Percentiles rank a stretch among this genome's conserved stretches.
phyloP scores from a whole-genome alignment of 805 yeast species.

The Jamesozyma piceae region DNA sequence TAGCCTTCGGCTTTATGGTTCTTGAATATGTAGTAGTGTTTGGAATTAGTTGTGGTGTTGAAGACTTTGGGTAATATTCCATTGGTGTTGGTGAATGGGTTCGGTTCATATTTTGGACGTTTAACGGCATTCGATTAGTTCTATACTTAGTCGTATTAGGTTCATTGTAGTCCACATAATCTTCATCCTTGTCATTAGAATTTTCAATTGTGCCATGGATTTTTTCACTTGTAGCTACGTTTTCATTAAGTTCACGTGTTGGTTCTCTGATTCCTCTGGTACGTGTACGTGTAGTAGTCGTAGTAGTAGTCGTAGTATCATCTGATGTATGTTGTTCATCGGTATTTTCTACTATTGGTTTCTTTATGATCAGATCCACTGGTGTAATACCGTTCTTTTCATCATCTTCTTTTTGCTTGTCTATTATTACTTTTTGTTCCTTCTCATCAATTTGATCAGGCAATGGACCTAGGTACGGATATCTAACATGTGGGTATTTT shows the following conservation, averaged over 20 bases:
- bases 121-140: not conserved
- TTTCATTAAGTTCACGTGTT: no score
- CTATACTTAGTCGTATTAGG: not conserved
- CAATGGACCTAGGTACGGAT: constrained; percentile 55
- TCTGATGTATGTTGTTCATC: not conserved
- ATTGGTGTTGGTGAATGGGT: not conserved
- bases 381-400: constrained; percentile 2
- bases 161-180: not conserved
- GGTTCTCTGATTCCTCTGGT: not conserved
- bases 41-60: constrained; percentile 2
- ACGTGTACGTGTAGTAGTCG: not conserved
- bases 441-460: constrained; percentile 37
- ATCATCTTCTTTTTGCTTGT: constrained; percentile 5
- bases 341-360: not conserved
- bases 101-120: not conserved
- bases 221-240: no score
- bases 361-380: not conserved
- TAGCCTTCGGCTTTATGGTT: constrained; percentile 21
- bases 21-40: constrained; percentile 3
- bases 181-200: not conserved
- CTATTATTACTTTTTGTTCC: constrained; percentile 4
- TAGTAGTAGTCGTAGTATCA: not conserved
- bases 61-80: not conserved
- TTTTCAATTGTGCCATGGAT: not conserved
- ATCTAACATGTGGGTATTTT: constrained; percentile 28